These are phyloP conservation scores for Phaseolus lunatus DNA, from an alignment of 306 rosid species.

Conservation along the genomic window DNA sequence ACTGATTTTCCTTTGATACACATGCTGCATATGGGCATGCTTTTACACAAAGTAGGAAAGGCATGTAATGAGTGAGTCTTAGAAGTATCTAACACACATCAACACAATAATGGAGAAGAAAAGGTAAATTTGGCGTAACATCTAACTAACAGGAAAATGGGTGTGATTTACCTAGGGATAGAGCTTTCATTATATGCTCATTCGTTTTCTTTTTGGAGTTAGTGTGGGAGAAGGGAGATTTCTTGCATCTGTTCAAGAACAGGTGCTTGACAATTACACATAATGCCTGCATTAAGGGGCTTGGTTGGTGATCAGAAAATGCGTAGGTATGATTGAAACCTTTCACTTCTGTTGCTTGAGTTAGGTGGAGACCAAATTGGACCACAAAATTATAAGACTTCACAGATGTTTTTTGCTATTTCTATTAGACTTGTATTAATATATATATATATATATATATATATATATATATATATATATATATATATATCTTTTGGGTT, in stretches of 20 bases:
- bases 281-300: conserved; percentile 25
- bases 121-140: conserved; percentile 11
- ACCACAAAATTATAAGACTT: conserved; percentile 38
- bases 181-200: neutral
- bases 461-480: too few relatives aligned
- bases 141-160: neutral
- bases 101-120: conserved; percentile 8
- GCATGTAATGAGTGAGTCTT: neutral
- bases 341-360: conserved; percentile 38
- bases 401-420: neutral
- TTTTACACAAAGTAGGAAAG: neutral
- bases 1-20: conserved; percentile 9
- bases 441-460: too few relatives aligned
- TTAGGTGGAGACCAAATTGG: conserved; percentile 43
- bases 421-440: neutral
- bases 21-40: conserved; percentile 22
- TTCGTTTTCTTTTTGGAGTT: conserved; percentile 4
- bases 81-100: neutral
- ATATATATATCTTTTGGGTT: neutral
- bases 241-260: conserved; percentile 30
- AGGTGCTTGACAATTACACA: conserved; percentile 29
- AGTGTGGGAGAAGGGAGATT: neutral
- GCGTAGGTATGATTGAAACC: conserved; percentile 34
- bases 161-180: conserved; percentile 9
- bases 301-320: conserved; percentile 24